Base-by-base conservation (phyloP, 768 basidiomycete genomes). In the Cystobasidium tubakii region DNA sequence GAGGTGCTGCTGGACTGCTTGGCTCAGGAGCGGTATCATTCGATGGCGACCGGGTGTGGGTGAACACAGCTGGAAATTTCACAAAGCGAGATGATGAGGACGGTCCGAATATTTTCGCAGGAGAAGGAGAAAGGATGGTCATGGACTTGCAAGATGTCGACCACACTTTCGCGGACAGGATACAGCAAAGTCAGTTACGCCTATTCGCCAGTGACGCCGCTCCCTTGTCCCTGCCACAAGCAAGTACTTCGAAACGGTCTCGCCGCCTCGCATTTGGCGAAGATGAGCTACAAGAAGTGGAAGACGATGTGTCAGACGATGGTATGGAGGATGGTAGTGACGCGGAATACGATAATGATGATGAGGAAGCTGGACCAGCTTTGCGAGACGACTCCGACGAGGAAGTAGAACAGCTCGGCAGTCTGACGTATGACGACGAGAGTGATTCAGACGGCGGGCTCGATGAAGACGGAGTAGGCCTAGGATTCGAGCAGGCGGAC, bases 41-140 rank as follows among this genome's bases (percentile, higher is more conserved):
- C 80, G 96, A 99, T 83, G 98, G 97, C 81, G 95, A 98, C 79
- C 92, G 93, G 0, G 94, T 99, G 1, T 99, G 91, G 85, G 89
- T 99, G 76, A 98, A 98, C 80, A 94, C 98, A 12, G 90, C 92
- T 15, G 96, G 96, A 0, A 95, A 86, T 79, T 99, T 99, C 80
- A 89, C 91, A 17, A 84, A 89, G 74, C 88, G 87, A n/a, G 76
- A 79, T 31, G 81, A 80, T 46, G 82, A 77, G 13, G 79, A 79
- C n/a, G 81, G 77, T 42, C 78, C 79, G 29, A 54, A 77, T 66
- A 70, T 60, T 21, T 57, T 55, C 31, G 66, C 66, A 79, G 95
- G 94, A 10, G 95, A 96, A 81, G 96, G 96, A 19, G 95, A 97
- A 80, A 86, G 88, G 80, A 98, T 99, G 96, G 92, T 99, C 15